A percentile compares a stretch with the other conserved stretches of the same genome.
Evolutionary conservation across 202 grass and related monocot species (phyloP).

Genomic region (Alloteropsis angusta): DNA sequence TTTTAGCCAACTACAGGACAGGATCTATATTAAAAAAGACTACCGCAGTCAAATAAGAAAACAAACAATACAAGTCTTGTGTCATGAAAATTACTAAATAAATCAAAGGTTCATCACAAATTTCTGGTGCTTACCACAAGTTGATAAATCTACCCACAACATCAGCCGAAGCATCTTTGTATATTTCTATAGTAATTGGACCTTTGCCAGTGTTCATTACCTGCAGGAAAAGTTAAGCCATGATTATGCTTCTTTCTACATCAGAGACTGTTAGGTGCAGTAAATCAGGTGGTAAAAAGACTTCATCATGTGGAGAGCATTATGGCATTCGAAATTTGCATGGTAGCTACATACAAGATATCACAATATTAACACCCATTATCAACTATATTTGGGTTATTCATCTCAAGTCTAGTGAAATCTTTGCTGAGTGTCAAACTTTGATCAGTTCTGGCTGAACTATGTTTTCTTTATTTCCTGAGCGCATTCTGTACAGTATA

Average conservation of each 20-base stretch:
- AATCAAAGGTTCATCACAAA: slow-evolving; percentile 11
- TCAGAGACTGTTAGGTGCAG: neutral
- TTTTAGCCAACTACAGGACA: neutral
- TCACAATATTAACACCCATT: neutral
- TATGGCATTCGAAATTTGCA: neutral
- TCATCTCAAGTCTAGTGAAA: neutral
- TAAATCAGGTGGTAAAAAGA: neutral
- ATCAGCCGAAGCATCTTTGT: slow-evolving; percentile 71
- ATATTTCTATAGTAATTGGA: slow-evolving; percentile 72
- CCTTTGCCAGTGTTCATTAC: slow-evolving; percentile 77
- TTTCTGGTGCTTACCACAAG: slow-evolving; percentile 59
- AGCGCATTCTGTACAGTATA: neutral
- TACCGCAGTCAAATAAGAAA: neutral
- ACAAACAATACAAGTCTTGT: neutral
- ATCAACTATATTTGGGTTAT: neutral
- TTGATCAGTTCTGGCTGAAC: neutral
- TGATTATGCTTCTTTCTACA: slow-evolving; percentile 4
- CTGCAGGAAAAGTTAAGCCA: slow-evolving; percentile 38
- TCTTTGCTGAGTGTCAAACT: neutral
- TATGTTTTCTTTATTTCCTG: neutral
- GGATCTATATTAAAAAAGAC: neutral
- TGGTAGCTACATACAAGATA: neutral
- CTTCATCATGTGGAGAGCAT: neutral
- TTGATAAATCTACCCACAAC: slow-evolving; percentile 73
- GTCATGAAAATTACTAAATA: neutral